Evolutionary conservation across 176 grass and related monocot species (phyloP), one percentile per base, ranked within the genome.

Genomic region (Bromus sterilis): DNA sequence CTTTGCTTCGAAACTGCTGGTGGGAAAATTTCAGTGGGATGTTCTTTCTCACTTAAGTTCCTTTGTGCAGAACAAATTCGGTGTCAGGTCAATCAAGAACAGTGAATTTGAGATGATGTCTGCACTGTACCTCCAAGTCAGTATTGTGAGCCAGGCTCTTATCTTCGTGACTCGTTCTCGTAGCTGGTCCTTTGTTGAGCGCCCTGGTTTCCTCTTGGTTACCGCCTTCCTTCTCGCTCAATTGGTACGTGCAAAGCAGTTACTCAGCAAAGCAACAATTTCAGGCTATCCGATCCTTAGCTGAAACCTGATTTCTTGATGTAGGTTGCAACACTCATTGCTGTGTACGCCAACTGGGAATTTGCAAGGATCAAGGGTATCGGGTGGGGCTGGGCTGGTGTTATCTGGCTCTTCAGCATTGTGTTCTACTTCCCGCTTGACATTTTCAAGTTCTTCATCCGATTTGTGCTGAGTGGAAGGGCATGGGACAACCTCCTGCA

Each of bases 61-160:
- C 34, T 44, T 81, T 67, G 28, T 9, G 72, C 89, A 99, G 96
- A 87, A 99, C 41, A 99, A 93, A 84, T 99, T 99, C 14, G 53
- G 81, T 39, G 96, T 99, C 67, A 88, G 51, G 65, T 83, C 93
- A 23, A 70, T 99, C 82, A 99, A 87, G 76, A 0, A 75, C 39
- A 95, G 63, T 0, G 85, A 91, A 14, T 4, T 90, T 60, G 91
- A 99, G 78, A 86, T 85, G 91, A 99, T 99, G 96, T 56, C 96
- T 62, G 96, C 93, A 26, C 75, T 99, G 60, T 99, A 99, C 84
- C 89, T 99, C 74, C 96, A 99, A 93, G 96, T 99, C 71, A 99
- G 96, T 79, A 99, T 99, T 73, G 91, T 99, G 34, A 99, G 96
- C 64, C 96, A 99, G 83, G 93, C 96, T 18, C 82, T 99, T 11